A percentile compares a stretch with the other conserved stretches of the same genome.
These are phyloP conservation scores for Westerdykella sp. DNA, from an alignment of 2,329 filamentous ascomycete species.

Conservation along the genomic window DNA sequence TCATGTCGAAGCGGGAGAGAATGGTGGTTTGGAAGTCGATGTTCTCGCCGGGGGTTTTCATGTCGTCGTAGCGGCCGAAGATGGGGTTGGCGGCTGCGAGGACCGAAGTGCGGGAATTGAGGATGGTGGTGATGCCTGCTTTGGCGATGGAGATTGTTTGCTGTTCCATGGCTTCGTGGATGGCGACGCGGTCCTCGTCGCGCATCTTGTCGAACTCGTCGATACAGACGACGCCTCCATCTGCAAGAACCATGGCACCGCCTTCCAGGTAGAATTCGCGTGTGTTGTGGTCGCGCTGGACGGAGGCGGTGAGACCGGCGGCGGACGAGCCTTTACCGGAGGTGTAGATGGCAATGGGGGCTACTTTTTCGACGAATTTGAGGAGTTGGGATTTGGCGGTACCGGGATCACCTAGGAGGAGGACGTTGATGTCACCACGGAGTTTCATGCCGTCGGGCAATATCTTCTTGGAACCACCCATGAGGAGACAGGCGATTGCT, in stretches of 20 bases:
- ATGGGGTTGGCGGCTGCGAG: slow-evolving; percentile 95
- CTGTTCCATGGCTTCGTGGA: slow-evolving; percentile 99
- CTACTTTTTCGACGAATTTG: slow-evolving; percentile 95
- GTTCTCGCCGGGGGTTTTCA: slow-evolving; percentile 96
- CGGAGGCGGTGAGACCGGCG: slow-evolving; percentile 92
- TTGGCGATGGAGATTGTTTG: slow-evolving; percentile 99
- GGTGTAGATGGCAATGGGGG: slow-evolving; percentile 96
- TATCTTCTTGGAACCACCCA: slow-evolving; percentile 97
- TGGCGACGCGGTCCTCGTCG: slow-evolving; percentile 94
- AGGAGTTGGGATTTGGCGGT: slow-evolving; percentile 95
- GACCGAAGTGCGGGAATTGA: slow-evolving; percentile 92
- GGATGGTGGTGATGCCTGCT: slow-evolving; percentile 94
- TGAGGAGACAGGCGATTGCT: slow-evolving; percentile 83
- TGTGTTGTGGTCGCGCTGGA: slow-evolving; percentile 85
- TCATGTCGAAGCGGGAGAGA: slow-evolving; percentile 97
- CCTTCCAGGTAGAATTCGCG: slow-evolving; percentile 97
- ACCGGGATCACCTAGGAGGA: slow-evolving; percentile 93
- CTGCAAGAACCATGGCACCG: slow-evolving; percentile 95
- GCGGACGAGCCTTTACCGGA: slow-evolving; percentile 97
- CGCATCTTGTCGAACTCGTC: slow-evolving; percentile 99
- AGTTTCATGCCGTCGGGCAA: slow-evolving; percentile 96
- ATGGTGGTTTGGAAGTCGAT: slow-evolving; percentile 99
- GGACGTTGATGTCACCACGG: slow-evolving; percentile 94
- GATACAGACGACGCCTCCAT: slow-evolving; percentile 95
- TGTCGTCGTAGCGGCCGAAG: slow-evolving; percentile 94